Conservation (phyloP, 1,284 basidiomycete species). For the Kalmanozyma brasiliensis region DNA sequence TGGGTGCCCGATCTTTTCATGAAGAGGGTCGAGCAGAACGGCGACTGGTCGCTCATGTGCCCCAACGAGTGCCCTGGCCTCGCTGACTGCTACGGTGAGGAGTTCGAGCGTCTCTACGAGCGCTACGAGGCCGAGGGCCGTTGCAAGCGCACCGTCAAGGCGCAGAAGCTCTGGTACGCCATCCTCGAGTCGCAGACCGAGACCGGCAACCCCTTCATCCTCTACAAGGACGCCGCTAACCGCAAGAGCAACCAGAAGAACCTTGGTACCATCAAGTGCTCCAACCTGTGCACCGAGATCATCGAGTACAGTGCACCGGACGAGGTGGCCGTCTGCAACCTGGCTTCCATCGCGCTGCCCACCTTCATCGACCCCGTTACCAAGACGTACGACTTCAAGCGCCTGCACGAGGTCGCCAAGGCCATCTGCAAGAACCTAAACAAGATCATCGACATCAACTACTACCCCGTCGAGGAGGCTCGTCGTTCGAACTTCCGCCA, state of each 20-base stretch:
- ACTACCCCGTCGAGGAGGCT: conserved; percentile 91
- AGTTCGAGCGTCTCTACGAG: conserved; percentile 90
- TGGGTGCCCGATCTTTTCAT: conserved; percentile 96
- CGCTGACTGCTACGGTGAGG: conserved; percentile 87
- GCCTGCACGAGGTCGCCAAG: conserved; percentile 92
- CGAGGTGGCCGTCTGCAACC: conserved; percentile 98
- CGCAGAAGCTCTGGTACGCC: conserved; percentile 99
- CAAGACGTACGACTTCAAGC: conserved; percentile 82
- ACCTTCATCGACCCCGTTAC: conserved; percentile 68
- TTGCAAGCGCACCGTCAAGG: conserved; percentile 85
- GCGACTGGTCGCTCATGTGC: conserved; percentile 96
- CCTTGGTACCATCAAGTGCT: conserved; percentile 98
- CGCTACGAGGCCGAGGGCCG: conserved; percentile 92
- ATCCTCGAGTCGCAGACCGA: conserved; percentile 97
- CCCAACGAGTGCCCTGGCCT: conserved; percentile 94
- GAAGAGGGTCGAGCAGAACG: conserved; percentile 72
- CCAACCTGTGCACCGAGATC: conserved; percentile 98
- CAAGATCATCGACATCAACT: conserved; percentile 90
- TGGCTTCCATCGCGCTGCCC: conserved; percentile 95
- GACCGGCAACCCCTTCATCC: conserved; percentile 97
- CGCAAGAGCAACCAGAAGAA: conserved; percentile 87
- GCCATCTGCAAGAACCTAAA: conserved; percentile 79
- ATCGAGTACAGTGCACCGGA: conserved; percentile 98
- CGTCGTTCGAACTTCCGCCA: conserved; percentile 95
- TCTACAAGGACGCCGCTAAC: conserved; percentile 81